These are phyloP conservation scores for Scedosporium aurantiacum DNA, from an alignment of 2,329 filamentous ascomycete genomes.

Conservation along the genomic window DNA sequence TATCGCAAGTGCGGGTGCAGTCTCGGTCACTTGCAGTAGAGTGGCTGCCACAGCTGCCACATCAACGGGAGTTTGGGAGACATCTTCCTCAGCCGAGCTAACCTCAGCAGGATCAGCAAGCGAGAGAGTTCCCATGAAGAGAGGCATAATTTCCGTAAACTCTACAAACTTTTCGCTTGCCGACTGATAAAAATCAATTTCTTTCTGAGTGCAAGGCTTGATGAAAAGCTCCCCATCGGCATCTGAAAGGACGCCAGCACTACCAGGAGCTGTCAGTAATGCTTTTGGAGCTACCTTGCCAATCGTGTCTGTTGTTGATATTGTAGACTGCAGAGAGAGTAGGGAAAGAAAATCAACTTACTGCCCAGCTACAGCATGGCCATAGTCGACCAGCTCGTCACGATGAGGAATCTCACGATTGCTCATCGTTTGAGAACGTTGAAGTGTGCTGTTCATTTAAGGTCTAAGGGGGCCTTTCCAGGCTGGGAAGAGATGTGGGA, in stretches of 20 bases:
- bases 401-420: conserved; percentile 10
- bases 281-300: not conserved
- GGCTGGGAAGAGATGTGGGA: not conserved
- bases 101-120: conserved; percentile 47
- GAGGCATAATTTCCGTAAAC: conserved; percentile 72
- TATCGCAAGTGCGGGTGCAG: not conserved
- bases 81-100: conserved; percentile 35
- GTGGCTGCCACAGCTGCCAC: conserved; percentile 25
- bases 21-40: conserved; percentile 18
- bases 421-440: not conserved
- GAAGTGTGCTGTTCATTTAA: not conserved
- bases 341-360: conserved; percentile 34
- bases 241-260: conserved; percentile 83
- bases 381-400: conserved; percentile 37
- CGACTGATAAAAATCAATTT: conserved; percentile 84
- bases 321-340: not conserved
- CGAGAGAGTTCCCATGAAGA: conserved; percentile 68
- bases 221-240: conserved; percentile 76
- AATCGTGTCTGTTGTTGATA: not conserved
- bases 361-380: conserved; percentile 75
- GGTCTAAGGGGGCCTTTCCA: not conserved
- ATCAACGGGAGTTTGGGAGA: conserved; percentile 27
- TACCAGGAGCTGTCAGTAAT: conserved; percentile 26
- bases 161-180: conserved; percentile 54
- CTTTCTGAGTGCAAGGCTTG: conserved; percentile 80